Conservation (phyloP, 2,329 filamentous ascomycete genomes). For the Nannizzia gypsea region DNA sequence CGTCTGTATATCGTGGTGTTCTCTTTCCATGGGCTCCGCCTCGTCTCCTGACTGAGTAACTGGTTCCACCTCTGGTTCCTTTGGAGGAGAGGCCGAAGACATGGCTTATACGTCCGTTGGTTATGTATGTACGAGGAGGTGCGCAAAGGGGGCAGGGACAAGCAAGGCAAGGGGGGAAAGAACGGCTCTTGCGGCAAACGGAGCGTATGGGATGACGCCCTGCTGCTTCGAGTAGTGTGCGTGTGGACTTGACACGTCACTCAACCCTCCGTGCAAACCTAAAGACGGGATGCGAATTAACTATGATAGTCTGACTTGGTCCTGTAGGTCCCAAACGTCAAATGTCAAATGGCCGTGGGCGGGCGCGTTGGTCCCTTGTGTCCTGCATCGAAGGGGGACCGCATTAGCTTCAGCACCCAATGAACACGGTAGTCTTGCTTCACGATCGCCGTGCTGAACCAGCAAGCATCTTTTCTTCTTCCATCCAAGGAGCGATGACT, state of each 20-base stretch:
- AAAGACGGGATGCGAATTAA: neutral
- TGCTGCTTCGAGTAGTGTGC: neutral
- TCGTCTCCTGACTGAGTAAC: conserved; percentile 83
- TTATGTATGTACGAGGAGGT: conserved; percentile 18
- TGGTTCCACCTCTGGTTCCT: conserved; percentile 80
- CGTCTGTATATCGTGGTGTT: conserved; percentile 56
- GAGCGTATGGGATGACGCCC: conserved; percentile 22
- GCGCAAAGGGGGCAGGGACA: conserved; percentile 16
- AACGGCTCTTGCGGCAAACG: conserved; percentile 20
- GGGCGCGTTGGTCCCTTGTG: neutral
- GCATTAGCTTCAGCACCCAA: conserved; percentile 4
- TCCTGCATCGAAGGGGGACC: neutral
- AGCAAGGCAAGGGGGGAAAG: conserved; percentile 14
- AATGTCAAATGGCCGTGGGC: neutral
- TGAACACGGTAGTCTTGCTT: conserved; percentile 7
- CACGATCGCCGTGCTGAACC: conserved; percentile 10
- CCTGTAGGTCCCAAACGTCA: neutral
- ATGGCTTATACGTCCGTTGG: conserved; percentile 56
- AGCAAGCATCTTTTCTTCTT: neutral
- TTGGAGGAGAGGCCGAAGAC: conserved; percentile 91
- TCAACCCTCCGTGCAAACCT: conserved; percentile 6
- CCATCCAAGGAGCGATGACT: neutral
- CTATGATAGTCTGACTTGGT: neutral
- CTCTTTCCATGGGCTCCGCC: conserved; percentile 77
- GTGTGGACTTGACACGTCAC: conserved; percentile 30